A percentile compares a stretch with the other conserved stretches of the same genome.
Evolutionary conservation across 2,329 filamentous ascomycete species (phyloP).

Genomic region (Onygena corvina): DNA sequence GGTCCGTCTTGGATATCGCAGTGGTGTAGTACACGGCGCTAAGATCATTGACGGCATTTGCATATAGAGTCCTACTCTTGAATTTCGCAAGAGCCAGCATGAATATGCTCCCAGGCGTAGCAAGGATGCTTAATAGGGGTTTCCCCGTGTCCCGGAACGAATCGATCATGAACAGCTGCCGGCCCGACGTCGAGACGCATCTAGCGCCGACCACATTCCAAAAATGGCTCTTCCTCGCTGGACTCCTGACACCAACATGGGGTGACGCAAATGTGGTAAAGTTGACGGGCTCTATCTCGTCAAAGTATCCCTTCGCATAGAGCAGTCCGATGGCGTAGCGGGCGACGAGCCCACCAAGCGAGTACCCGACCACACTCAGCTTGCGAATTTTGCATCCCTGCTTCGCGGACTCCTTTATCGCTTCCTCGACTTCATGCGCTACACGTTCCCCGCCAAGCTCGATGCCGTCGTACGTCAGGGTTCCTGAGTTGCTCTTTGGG

Average conservation of each 20-base stretch:
- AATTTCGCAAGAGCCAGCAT: conserved; percentile 66
- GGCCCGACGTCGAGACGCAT: conserved; percentile 68
- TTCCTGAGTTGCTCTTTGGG: conserved; percentile 45
- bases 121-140: conserved; percentile 67
- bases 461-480: conserved; percentile 53
- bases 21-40: conserved; percentile 77
- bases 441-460: conserved; percentile 57
- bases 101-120: conserved; percentile 76
- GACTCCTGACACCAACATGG: conserved; percentile 63
- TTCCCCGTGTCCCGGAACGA: conserved; percentile 70
- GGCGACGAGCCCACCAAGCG: conserved; percentile 72
- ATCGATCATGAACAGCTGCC: conserved; percentile 80
- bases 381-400: conserved; percentile 63
- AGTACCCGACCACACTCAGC: conserved; percentile 81
- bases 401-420: conserved; percentile 41
- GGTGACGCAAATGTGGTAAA: conserved; percentile 88
- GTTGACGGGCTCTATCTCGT: conserved; percentile 73
- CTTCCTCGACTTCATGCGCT: conserved; percentile 51
- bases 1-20: conserved; percentile 62
- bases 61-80: conserved; percentile 63
- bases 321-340: conserved; percentile 79
- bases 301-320: conserved; percentile 66
- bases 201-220: conserved; percentile 79
- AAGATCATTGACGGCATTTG: conserved; percentile 77
- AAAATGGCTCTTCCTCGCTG: conserved; percentile 53